A percentile compares a stretch with the other conserved stretches of the same genome.
Evolutionary conservation across 306 rosid genomes (phyloP).

Genomic region (Gynostemma pentaphyllum): DNA sequence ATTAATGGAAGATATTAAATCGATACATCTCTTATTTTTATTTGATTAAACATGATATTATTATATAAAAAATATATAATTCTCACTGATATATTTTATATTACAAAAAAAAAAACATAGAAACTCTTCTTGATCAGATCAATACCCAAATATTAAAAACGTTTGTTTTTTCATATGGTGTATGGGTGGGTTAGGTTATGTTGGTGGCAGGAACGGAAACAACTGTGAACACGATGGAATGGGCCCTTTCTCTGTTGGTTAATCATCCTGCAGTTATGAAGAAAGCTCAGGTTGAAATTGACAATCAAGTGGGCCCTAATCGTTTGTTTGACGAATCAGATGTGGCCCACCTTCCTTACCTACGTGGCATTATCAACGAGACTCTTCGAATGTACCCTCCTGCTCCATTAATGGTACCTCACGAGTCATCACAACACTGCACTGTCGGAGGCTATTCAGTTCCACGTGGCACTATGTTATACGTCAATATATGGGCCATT

Average conservation of each 20-base stretch:
- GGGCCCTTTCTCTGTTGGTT: constrained; percentile 28
- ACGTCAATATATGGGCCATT: constrained; percentile 31
- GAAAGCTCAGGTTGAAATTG: constrained; percentile 10
- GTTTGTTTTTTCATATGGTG: too few species aligned
- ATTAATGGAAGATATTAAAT: too few species aligned
- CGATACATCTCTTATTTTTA: too few species aligned
- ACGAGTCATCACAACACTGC: constrained; percentile 27
- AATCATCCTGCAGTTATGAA: constrained; percentile 20
- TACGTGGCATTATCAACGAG: constrained; percentile 18
- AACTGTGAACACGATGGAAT: constrained; percentile 19
- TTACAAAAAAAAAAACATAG: too few species aligned
- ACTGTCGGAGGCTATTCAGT: constrained; percentile 14
- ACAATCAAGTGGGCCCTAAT: constrained; percentile 3
- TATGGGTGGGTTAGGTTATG: constrained; percentile 17
- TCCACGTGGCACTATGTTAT: constrained; percentile 31
- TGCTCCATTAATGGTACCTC: constrained; percentile 18
- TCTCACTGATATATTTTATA: too few species aligned
- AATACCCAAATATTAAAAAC: too few species aligned
- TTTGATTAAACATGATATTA: too few species aligned
- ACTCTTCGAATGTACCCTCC: constrained; percentile 28
- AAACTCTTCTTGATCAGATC: too few species aligned
- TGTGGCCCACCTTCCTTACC: constrained; percentile 17
- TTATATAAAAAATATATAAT: too few species aligned
- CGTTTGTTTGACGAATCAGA: constrained; percentile 24
- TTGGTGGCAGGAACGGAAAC: constrained; percentile 28